phyloP scores from a whole-genome alignment of 495 filamentous ascomycete genomes.

The Penicillium egyptiacum region DNA sequence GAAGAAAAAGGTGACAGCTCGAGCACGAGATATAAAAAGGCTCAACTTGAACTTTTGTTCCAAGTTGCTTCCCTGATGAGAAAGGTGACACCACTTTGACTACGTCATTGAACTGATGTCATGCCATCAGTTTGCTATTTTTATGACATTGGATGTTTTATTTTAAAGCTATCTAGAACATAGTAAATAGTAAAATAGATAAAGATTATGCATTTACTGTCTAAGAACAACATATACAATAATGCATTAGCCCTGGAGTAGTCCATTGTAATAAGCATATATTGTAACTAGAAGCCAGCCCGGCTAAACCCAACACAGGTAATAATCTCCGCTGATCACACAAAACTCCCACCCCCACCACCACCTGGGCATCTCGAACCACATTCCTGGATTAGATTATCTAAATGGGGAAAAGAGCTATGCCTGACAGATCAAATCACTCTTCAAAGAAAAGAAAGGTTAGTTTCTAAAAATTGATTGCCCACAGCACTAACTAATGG shows the following conservation, averaged over 20 bases:
- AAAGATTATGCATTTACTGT: not conserved
- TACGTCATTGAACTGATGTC: slow-evolving; percentile 47
- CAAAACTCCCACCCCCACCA: slow-evolving; percentile 19
- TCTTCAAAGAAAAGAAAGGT: slow-evolving; percentile 43
- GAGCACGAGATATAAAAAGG: not conserved
- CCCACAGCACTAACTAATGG: not conserved
- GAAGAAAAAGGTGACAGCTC: not conserved
- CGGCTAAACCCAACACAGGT: slow-evolving; percentile 17
- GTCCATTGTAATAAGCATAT: slow-evolving; percentile 10
- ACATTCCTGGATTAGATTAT: slow-evolving; percentile 20
- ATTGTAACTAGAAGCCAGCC: slow-evolving; percentile 5
- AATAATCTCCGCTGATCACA: slow-evolving; percentile 13
- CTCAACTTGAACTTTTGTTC: not conserved
- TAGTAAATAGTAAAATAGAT: too few species aligned
- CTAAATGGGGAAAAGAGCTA: slow-evolving; percentile 34
- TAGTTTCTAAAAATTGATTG: slow-evolving; percentile 5
- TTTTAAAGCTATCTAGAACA: not conserved
- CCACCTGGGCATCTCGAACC: not conserved
- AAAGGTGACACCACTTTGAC: slow-evolving; percentile 7
- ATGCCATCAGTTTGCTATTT: slow-evolving; percentile 19
- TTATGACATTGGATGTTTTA: not conserved
- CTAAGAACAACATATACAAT: not conserved
- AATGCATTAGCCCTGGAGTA: too few species aligned
- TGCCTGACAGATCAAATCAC: slow-evolving; percentile 29
- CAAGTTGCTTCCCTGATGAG: not conserved